Conservation (phyloP, 2,329 filamentous ascomycete genomes). For the Colletotrichum musae region DNA sequence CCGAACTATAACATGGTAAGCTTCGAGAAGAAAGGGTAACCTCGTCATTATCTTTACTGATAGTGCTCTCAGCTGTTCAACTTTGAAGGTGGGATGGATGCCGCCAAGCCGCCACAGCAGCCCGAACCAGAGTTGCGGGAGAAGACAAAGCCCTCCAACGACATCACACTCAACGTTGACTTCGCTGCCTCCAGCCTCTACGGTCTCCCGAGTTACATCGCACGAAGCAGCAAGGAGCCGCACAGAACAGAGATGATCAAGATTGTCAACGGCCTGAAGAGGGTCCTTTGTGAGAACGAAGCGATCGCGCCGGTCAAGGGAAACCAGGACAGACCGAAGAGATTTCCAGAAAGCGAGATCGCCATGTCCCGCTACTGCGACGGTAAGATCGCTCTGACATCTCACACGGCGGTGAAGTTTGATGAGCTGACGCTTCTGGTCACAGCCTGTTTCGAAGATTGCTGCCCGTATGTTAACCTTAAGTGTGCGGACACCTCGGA, state of each 20-base stretch:
- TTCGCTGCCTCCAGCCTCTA: conserved; percentile 33
- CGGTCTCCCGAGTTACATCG: conserved; percentile 14
- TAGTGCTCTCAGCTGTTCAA: not conserved
- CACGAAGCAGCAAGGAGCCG: conserved; percentile 1
- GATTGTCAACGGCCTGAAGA: conserved; percentile 31
- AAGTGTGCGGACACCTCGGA: not conserved
- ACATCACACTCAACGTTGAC: not conserved
- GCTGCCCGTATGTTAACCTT: conserved; percentile 24
- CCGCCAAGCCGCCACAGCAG: not conserved
- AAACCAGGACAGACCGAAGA: not conserved
- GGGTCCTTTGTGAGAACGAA: conserved; percentile 7
- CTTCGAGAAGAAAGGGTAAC: not conserved
- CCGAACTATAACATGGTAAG: conserved; percentile 28
- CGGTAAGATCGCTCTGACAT: not conserved
- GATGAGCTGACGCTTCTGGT: not conserved
- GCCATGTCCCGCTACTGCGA: conserved; percentile 24
- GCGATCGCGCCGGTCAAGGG: not conserved
- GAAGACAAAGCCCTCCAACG: not conserved
- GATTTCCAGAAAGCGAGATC: conserved; percentile 14
- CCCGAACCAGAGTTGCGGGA: not conserved
- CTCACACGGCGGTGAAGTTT: not conserved
- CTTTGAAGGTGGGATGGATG: not conserved
- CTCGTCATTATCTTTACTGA: conserved; percentile 1
- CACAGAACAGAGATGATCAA: conserved; percentile 16
- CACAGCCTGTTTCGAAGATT: conserved; percentile 31